phyloP scores from a whole-genome alignment of 2,329 filamentous ascomycete species.

The Fusarium buxicola region DNA sequence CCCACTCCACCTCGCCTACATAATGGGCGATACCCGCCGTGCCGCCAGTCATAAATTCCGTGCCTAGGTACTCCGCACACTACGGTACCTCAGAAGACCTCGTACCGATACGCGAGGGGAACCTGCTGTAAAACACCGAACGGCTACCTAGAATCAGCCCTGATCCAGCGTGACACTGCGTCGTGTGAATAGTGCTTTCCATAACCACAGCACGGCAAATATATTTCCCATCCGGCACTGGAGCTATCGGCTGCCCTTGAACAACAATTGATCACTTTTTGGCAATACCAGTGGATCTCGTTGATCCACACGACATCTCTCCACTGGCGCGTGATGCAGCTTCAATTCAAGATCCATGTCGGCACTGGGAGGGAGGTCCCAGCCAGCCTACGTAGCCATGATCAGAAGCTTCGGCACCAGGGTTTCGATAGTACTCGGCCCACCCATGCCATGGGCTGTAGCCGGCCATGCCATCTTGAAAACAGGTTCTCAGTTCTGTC shows the following conservation, averaged over 20 bases:
- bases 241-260: neutral
- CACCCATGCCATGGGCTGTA: neutral
- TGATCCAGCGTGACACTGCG: neutral
- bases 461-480: neutral
- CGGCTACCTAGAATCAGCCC: neutral
- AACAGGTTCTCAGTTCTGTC: neutral
- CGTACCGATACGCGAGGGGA: neutral
- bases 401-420: conserved; percentile 1
- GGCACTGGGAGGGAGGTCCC: conserved; percentile 3
- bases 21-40: conserved; percentile 24
- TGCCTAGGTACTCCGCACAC: too few species aligned
- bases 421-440: neutral
- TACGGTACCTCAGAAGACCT: neutral
- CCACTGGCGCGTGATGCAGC: conserved; percentile 11
- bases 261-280: conserved; percentile 1
- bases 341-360: conserved; percentile 1
- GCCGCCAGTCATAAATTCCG: conserved; percentile 15
- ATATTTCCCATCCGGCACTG: neutral
- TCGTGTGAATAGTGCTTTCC: neutral
- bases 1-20: neutral
- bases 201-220: neutral
- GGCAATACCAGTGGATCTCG: neutral
- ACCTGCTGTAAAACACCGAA: neutral
- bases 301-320: conserved; percentile 5
- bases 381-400: neutral